phyloP scores from a whole-genome alignment of 495 filamentous ascomycete genomes.

The Trichoderma gamsii region DNA sequence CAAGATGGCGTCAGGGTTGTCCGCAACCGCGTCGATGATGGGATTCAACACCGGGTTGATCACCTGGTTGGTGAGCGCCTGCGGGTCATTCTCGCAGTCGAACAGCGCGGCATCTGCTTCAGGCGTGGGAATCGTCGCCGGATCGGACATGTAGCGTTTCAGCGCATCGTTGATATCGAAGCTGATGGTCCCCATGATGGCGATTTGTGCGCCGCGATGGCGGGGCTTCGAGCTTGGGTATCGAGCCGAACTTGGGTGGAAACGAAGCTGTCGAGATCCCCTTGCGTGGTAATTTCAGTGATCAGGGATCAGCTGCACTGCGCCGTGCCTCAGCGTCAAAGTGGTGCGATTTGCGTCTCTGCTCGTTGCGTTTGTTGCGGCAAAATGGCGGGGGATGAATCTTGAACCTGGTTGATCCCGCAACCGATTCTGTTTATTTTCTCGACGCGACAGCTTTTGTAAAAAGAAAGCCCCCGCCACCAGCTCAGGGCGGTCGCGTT shows the following conservation, averaged over 20 bases:
- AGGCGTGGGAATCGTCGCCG: conserved; percentile 70
- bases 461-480: conserved; percentile 1
- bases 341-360: not conserved
- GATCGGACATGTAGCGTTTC: conserved; percentile 92
- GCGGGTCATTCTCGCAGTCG: conserved; percentile 88
- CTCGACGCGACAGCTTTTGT: conserved; percentile 14
- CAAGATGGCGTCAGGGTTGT: conserved; percentile 80
- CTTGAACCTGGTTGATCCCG: not conserved
- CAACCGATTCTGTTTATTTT: conserved; percentile 27
- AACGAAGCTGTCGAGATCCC: not conserved
- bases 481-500: not conserved
- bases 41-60: conserved; percentile 84
- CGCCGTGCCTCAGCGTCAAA: not conserved
- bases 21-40: conserved; percentile 88
- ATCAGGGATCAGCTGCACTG: not conserved
- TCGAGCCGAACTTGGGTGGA: not conserved
- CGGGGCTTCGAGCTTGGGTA: conserved; percentile 11
- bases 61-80: conserved; percentile 66
- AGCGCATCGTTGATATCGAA: conserved; percentile 96
- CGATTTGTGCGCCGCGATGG: conserved; percentile 21
- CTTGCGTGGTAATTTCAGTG: not conserved
- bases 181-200: conserved; percentile 65
- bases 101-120: conserved; percentile 79
- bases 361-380: not conserved
- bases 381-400: conserved; percentile 7